These are phyloP conservation scores for Paramecium tetraurelia DNA, from an alignment of 73 alveolate species.

Conservation along the genomic window DNA sequence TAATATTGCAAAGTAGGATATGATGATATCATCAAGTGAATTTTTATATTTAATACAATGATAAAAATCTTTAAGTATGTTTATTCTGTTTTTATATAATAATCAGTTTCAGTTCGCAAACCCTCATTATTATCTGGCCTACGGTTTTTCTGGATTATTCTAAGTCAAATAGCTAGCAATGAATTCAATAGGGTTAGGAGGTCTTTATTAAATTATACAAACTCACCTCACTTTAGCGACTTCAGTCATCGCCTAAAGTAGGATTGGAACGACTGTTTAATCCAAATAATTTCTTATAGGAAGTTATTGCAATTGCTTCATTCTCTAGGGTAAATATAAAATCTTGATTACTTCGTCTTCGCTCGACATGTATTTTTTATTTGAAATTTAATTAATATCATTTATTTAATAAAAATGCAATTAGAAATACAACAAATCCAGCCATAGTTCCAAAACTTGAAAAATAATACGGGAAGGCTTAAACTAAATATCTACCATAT, in stretches of 20 bases:
- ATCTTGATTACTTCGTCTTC: conserved; percentile 13
- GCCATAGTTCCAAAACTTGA: conserved; percentile 53
- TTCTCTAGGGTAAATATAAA: neutral
- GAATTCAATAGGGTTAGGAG: conserved; percentile 83
- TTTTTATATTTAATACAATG: neutral
- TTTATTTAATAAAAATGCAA: conserved; percentile 50
- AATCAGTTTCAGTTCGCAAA: conserved; percentile 34
- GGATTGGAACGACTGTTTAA: conserved; percentile 85
- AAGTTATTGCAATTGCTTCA: conserved; percentile 39
- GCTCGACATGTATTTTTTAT: conserved; percentile 15
- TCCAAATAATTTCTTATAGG: conserved; percentile 84
- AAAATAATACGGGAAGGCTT: conserved; percentile 53
- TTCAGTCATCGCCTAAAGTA: conserved; percentile 80
- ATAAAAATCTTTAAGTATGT: neutral
- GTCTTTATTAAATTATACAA: conserved; percentile 62
- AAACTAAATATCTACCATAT: conserved; percentile 53
- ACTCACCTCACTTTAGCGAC: conserved; percentile 78
- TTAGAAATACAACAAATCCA: conserved; percentile 57
- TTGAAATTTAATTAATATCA: conserved; percentile 49
- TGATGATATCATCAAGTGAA: conserved; percentile 35
- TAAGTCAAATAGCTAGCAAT: conserved; percentile 77
- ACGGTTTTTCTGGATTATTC: conserved; percentile 74
- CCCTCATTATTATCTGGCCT: neutral
- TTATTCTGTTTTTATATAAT: neutral
- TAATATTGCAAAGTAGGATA: conserved; percentile 45